Base-by-base conservation (phyloP, 2,329 filamentous ascomycete species). In the Penicillium sp. region DNA sequence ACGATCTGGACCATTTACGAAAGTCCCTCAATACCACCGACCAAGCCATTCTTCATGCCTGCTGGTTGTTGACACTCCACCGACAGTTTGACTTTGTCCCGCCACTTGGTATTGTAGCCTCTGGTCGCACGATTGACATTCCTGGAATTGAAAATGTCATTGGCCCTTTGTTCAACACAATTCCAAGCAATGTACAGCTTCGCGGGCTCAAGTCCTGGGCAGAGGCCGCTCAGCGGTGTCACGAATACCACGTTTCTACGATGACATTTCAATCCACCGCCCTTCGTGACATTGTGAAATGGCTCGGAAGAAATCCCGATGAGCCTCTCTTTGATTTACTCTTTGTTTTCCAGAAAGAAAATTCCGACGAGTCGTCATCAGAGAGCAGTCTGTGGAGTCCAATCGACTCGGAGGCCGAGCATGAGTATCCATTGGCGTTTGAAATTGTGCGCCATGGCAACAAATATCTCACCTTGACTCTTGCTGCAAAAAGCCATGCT, bases 141-240 rank as follows among this genome's bases (percentile, higher is more conserved):
- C 81, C 66, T 29, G 80, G 80, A 2, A 83, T 87, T 2, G 88
- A 92, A 47, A 69, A 80, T 23, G 84, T 90, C 1, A 83, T 95
- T 43, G 93, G 93, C 0, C 93, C 93, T 0, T 77, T 97, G 21
- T 96, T 97, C 81, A 97, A 97, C 69, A 96, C 92, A 0, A 78
- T 97, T 1, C 92, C 93, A 0, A 92, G 89, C 69, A 81, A 84
- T 54, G 74, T 86, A 33, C 69, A 76, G 6, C 62, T 83, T 14
- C 59, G 74, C 7, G 61, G 71, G 0, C 67, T 73, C 0, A 77
- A 81, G 4, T 85, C 80, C 0, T 92, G 89, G 85, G 70, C 75
- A 1, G 80, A 83, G 0, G 72, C 92, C 1, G 78, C 92, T 23
- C 78, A 76, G 16, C 76, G 78, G 50, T 91, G 89, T 59, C 91